Base-by-base conservation (phyloP, 2,329 filamentous ascomycete genomes). In the Fusarium armeniacum region DNA sequence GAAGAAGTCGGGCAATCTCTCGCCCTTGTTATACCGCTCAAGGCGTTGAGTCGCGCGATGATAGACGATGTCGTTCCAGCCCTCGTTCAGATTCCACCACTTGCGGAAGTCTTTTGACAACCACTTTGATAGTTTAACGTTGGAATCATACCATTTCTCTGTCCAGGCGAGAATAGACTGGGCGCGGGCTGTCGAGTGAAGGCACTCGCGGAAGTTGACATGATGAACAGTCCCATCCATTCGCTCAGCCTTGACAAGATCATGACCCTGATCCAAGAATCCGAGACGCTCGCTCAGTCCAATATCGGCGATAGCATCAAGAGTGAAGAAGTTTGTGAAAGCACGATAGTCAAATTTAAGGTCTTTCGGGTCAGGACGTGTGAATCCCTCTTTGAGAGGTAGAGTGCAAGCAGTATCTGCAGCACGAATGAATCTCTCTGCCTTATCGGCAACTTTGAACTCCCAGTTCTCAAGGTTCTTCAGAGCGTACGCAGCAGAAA, bases 1-100 rank as follows among this genome's bases (percentile, higher is more conserved):
- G 78, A 89, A 88, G 76, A 89, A 89, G 69, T 89, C 87, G 45
- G 86, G 83, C 0, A 89, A 79, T 63, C 84, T 85, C 75, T 89
- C 86, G 26, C 86, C 86, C 6, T 67, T 69, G 40, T 64, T 62
- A 26, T 73, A 54, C 9, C 71, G 62, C 22, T 60, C 57, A 3
- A 76, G 71, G 8, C 74, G 60, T n/a, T 68, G 44, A 2, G 76
- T 80, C 1, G 83, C 79, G 2, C 82, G 82, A 44, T 83, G 81
- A 53, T 81, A 79, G 3, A 75, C 67, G 8, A 74, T 68, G 28
- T 72, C 82, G 18, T 86, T 75, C 73, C 80, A 86, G 43, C 79
- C 78, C 36, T 81, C 80, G 77, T 67, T 73, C 9, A 73, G 50
- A 16, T 62, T 20, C 67, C 64, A 71, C 69, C 57, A 69, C 24